Evolutionary conservation across 441 rosid species (phyloP).

Genomic region (Adansonia rubrostipa): DNA sequence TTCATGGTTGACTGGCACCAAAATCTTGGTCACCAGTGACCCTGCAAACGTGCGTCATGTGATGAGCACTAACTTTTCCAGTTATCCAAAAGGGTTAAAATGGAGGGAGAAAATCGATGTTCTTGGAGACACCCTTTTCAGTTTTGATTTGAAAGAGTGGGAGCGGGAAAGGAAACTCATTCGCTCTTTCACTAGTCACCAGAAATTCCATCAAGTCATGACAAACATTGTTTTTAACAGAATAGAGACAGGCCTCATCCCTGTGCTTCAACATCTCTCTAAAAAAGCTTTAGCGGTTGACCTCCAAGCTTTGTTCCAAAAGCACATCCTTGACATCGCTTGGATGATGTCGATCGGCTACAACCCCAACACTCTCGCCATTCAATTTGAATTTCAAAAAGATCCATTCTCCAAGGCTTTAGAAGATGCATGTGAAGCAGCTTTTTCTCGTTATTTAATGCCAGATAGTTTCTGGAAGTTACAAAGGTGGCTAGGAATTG

Average conservation of each 20-base stretch:
- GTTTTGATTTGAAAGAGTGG: conserved; percentile 19
- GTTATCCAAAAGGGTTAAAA: conserved; percentile 22
- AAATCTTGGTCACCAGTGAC: conserved; percentile 18
- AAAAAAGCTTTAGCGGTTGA: conserved; percentile 7
- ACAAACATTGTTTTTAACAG: conserved; percentile 11
- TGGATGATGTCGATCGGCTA: conserved; percentile 31
- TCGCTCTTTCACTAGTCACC: conserved; percentile 23
- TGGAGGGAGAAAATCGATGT: conserved; percentile 29
- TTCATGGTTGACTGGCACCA: conserved; percentile 7
- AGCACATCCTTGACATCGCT: conserved; percentile 35
- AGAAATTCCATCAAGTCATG: conserved; percentile 3
- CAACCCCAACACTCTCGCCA: conserved; percentile 27
- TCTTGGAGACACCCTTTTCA: conserved; percentile 27
- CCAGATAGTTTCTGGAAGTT: conserved; percentile 33
- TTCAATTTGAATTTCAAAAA: conserved; percentile 12
- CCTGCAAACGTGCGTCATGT: conserved; percentile 28
- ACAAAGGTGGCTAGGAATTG: conserved; percentile 33
- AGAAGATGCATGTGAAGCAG: conserved; percentile 41
- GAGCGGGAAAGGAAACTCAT: conserved; percentile 2
- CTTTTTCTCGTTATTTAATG: conserved; percentile 32
- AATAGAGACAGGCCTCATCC: conserved; percentile 13
- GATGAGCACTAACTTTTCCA: conserved; percentile 8
- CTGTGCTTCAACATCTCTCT: conserved; percentile 21
- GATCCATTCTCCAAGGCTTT: conserved; percentile 32
- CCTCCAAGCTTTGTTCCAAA: conserved; percentile 36